Percentiles rank a stretch among this genome's conserved stretches.
Evolutionary conservation across 2,329 filamentous ascomycete genomes (phyloP).

Genomic region (Trichoderma sp.): DNA sequence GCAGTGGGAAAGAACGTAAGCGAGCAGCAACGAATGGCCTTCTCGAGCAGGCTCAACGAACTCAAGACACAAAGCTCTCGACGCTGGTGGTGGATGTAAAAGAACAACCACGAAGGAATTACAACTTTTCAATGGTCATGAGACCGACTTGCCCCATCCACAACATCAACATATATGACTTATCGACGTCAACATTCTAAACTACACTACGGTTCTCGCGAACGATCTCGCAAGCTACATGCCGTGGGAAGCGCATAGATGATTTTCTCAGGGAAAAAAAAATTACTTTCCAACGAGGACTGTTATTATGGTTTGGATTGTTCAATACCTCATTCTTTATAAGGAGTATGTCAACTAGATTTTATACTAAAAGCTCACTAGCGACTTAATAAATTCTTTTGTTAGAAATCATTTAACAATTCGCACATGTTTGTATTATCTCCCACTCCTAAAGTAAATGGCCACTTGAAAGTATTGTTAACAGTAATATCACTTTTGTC

Average conservation of each 20-base stretch:
- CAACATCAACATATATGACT: background rate
- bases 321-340: background rate
- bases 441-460: background rate
- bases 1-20: background rate
- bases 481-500: background rate
- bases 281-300: background rate
- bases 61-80: conserved; percentile 5
- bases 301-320: background rate
- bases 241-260: background rate
- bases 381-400: background rate
- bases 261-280: background rate
- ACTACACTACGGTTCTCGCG: background rate
- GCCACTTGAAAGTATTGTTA: background rate
- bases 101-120: background rate
- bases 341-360: background rate
- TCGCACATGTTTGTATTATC: background rate
- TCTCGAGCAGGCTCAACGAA: background rate
- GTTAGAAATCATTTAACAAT: background rate
- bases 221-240: background rate
- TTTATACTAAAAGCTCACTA: background rate
- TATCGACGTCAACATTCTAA: background rate
- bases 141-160: background rate
- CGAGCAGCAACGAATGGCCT: conserved; percentile 5
- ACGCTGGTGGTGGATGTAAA: conserved; percentile 14
- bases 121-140: background rate